These are phyloP conservation scores for Globisporangium viniferum DNA, from an alignment of 352 stramenopile species.

Conservation along the genomic window DNA sequence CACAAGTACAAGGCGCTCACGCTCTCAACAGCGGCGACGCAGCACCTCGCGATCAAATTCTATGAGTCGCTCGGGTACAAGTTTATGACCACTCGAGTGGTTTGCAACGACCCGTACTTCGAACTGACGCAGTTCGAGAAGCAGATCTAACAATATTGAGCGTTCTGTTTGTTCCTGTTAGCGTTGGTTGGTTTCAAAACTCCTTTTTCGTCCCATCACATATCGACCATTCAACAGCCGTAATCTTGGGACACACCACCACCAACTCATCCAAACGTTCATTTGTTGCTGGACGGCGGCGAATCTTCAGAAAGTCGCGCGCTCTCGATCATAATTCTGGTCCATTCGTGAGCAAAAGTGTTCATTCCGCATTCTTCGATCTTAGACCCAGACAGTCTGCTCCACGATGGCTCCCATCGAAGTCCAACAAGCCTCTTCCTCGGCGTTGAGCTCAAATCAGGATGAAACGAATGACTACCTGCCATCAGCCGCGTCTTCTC, in stretches of 20 bases:
- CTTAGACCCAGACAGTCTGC: background rate
- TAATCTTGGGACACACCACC: background rate
- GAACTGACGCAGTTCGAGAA: constrained; percentile 17
- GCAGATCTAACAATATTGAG: background rate
- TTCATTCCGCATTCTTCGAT: background rate
- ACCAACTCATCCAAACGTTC: background rate
- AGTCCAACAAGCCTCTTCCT: background rate
- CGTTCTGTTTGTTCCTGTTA: background rate
- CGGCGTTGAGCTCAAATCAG: background rate
- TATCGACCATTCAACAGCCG: background rate
- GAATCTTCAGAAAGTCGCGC: background rate
- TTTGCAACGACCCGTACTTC: constrained; percentile 10
- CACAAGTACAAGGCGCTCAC: constrained; percentile 4
- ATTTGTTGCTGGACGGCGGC: background rate
- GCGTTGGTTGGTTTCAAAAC: background rate
- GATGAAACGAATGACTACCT: background rate
- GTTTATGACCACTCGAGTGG: constrained; percentile 9
- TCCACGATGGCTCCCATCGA: background rate
- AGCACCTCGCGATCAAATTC: constrained; percentile 13
- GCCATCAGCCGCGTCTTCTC: background rate
- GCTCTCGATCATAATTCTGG: background rate
- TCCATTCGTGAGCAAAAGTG: background rate
- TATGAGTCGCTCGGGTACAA: constrained; percentile 15
- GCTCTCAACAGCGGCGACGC: constrained; percentile 9
- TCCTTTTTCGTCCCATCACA: background rate